Evolutionary conservation across 352 stramenopile genomes (phyloP).

Genomic region (Blastocystis sp.): DNA sequence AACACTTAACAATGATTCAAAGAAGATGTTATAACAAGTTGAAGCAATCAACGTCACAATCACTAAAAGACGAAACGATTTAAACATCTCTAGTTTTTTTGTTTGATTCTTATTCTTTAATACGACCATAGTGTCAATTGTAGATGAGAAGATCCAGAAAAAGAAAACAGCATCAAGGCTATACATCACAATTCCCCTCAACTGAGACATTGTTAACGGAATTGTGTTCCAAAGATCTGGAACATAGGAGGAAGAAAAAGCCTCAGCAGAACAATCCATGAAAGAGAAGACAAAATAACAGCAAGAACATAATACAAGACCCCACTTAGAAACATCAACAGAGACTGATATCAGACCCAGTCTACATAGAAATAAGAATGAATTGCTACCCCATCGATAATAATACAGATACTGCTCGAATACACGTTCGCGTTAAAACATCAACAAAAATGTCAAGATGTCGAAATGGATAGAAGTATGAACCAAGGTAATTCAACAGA

Average conservation of each 20-base stretch:
- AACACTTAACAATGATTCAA: not conserved
- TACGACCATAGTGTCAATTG: not conserved
- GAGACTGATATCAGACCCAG: not conserved
- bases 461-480: conserved; percentile 95
- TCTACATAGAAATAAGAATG: not conserved
- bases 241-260: not conserved
- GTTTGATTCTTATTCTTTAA: not conserved
- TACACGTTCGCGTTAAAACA: not conserved
- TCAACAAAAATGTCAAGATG: not conserved
- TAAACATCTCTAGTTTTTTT: not conserved
- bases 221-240: not conserved
- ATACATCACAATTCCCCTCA: not conserved
- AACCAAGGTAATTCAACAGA: conserved; percentile 97
- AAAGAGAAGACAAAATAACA: not conserved
- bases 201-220: not conserved
- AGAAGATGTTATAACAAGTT: not conserved
- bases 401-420: not conserved
- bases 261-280: not conserved
- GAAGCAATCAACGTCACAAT: not conserved
- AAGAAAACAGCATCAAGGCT: not conserved
- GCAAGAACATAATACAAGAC: not conserved
- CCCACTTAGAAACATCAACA: not conserved
- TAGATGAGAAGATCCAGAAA: not conserved
- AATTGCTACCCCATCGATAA: conserved; percentile 5
- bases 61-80: not conserved